A percentile compares a stretch with the other conserved stretches of the same genome.
These are phyloP conservation scores for Panicum virgatum DNA, from an alignment of 202 grass and related monocot genomes.

Conservation along the genomic window DNA sequence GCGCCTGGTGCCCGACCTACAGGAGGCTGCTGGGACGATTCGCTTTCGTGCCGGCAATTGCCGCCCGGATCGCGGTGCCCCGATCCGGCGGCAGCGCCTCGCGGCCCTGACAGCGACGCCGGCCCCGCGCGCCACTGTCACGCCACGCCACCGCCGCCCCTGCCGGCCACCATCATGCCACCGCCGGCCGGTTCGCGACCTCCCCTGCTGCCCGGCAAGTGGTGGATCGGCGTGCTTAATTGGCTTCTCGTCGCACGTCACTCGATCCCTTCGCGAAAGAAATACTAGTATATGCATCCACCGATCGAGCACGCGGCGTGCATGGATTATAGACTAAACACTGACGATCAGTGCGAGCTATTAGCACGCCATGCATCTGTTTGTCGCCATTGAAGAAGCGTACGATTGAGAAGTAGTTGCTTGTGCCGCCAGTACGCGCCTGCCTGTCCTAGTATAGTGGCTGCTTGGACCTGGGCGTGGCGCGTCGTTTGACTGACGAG, in stretches of 20 bases:
- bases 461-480: not conserved
- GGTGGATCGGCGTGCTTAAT: slow-evolving; percentile 24
- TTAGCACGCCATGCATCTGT: too few relatives aligned
- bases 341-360: not conserved
- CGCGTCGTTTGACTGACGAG: slow-evolving; percentile 34
- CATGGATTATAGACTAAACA: not conserved
- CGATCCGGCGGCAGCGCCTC: slow-evolving; percentile 24
- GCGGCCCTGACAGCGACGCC: slow-evolving; percentile 17
- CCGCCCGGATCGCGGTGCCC: slow-evolving; percentile 37
- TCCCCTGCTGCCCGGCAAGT: slow-evolving; percentile 23
- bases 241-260: not conserved
- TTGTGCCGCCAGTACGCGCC: not conserved
- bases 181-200: not conserved
- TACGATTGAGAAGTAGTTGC: not conserved
- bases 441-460: not conserved
- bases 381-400: not conserved
- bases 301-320: not conserved
- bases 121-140: not conserved
- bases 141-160: not conserved
- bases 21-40: not conserved
- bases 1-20: not conserved
- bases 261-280: too few relatives aligned
- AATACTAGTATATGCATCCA: not conserved
- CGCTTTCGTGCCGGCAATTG: slow-evolving; percentile 30
- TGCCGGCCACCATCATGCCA: not conserved